A percentile compares a stretch with the other conserved stretches of the same genome.
phyloP scores from a whole-genome alignment of 192 early-diverging fungal genomes.

The Backusella morwellensis region DNA sequence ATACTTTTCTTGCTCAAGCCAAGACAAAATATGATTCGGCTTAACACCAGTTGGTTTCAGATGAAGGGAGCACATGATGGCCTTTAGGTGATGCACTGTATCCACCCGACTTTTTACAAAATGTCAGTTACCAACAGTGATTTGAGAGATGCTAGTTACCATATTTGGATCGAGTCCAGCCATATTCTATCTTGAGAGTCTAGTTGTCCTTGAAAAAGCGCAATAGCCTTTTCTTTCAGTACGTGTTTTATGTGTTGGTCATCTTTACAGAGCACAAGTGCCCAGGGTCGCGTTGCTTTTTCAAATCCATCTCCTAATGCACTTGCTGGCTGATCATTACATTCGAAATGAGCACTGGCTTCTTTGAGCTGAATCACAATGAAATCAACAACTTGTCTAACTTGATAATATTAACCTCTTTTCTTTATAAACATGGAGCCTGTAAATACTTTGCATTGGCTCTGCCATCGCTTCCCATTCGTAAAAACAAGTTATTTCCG shows the following conservation, averaged over 20 bases:
- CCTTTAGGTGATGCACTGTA: neutral
- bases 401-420: neutral
- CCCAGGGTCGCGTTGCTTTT: neutral
- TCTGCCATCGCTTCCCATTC: neutral
- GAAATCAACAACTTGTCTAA: conserved; percentile 3
- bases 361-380: neutral
- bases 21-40: neutral
- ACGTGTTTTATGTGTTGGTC: neutral
- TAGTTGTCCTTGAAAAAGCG: neutral
- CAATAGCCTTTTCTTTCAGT: neutral
- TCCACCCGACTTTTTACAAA: neutral
- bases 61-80: neutral
- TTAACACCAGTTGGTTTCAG: neutral
- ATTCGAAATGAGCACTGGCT: neutral
- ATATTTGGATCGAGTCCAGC: neutral
- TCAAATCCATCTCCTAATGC: neutral
- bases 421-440: neutral
- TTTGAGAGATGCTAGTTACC: neutral
- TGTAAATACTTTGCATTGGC: neutral
- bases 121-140: too few relatives aligned
- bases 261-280: neutral
- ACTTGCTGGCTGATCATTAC: neutral
- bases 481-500: neutral
- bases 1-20: neutral
- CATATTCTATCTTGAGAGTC: neutral